Evolutionary conservation across 2,329 filamentous ascomycete genomes (phyloP), one percentile per base, ranked within the genome.

Genomic region (Aspergillus puulaauensis): DNA sequence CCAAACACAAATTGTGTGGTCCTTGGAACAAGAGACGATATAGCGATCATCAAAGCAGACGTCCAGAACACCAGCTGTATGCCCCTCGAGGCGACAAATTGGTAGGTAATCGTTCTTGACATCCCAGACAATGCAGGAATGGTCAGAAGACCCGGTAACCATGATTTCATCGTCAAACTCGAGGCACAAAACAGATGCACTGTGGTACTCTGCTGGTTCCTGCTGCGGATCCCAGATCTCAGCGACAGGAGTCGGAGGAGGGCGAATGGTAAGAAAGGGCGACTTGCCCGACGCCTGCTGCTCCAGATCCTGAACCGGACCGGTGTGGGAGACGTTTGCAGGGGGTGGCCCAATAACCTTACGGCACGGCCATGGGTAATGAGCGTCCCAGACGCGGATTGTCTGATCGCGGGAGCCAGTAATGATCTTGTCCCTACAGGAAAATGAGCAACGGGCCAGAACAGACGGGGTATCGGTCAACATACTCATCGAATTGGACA

Each of bases 1-100:
- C 93, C 93, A 98, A 23, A 99, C 87, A 70, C 93, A 96, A 70
- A 99, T 96, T 61, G 85, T 93, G 41, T 89, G 87, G 75, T 99
- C 95, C 76, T 99, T 99, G 72, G 91, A 96, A 80, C 95, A 99
- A 5, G 93, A 97, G 51, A 98, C 89, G 68, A 99, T 97, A 75
- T 96, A 89, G 66, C 89, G 88, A 63, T 91, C 86, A 72, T 99
- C 92, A 64, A 99, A 93, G 63, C 91, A 93, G 9, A 99, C 87
- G 71, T 99, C 95, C 14, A 99, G 83, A 40, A 99, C 93, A 52
- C 95, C 93, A 4, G 91, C 91, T 6, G 85, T 86, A 77, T 99
- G 95, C 61, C 89, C 86, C 35, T 80, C 78, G 14, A 99, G 86
- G 33, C 91, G 89, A 50, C 85, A 87, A 59, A 96, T 86, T 0